Evolutionary conservation across 768 basidiomycete species (phyloP), one percentile per base, ranked within the genome.

Genomic region (Lentinula aciculospora): DNA sequence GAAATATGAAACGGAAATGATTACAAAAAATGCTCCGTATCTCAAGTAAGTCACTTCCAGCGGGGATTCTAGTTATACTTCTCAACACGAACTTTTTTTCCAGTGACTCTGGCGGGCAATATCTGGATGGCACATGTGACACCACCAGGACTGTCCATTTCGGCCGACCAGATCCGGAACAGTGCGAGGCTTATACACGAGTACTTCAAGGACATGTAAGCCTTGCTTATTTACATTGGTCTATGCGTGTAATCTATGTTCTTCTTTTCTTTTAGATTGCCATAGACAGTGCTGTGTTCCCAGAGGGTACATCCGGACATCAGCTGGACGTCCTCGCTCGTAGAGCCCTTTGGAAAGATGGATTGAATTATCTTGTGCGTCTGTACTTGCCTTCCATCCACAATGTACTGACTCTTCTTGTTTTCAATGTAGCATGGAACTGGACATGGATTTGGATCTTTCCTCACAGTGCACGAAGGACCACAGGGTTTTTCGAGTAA

Each of bases 201-300:
- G 97, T 98, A 42, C 69, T 99, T 58, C 97, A 99, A 72, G 96
- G 95, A 7, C 97, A 99, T 74, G 92, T 93, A 76, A 65, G 90
- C 80, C 23, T 6, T 39, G 3, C 58, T 59, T 63, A 37, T 58
- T 60, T 66, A 59, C 27, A 2, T 29, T 15, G 37, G 3, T 58
- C 39, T 29, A 39, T 17, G 4, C 37, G 21, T 6, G 9, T 64
- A 53, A 62, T 56, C 60, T 66, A 56, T 48, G 64, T 69, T 57
- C 58, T 57, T 63, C 61, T 46, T n/a, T 61, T 27, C 56, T 42
- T 42, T 13, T 64, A 93, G 86, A 96, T 98, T 62, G 92, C 92
- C 25, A 91, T 98, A 65, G 93, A 95, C 71, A 82, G 79, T 61
- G 88, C 90, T 4, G 78, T 94, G 28, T 99, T 96, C 76, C 97